These are phyloP conservation scores for Exophiala phaeomuriformis DNA, from an alignment of 2,329 filamentous ascomycete species.

Conservation along the genomic window DNA sequence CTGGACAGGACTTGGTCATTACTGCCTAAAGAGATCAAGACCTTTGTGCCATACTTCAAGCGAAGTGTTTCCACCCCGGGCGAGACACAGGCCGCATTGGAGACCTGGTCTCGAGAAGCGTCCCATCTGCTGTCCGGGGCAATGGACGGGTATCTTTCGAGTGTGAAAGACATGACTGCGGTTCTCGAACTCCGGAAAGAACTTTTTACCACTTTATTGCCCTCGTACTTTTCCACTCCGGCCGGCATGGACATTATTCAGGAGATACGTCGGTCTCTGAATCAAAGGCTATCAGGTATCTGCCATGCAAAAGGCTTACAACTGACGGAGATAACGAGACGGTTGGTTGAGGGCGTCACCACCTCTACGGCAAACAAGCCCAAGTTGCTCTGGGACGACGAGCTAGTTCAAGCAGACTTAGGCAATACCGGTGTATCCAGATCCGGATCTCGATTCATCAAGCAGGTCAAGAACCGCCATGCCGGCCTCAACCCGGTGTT, in stretches of 20 bases:
- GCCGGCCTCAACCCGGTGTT: slow-evolving; percentile 15
- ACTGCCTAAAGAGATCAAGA: slow-evolving; percentile 73
- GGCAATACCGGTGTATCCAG: slow-evolving; percentile 2
- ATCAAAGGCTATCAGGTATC: slow-evolving; percentile 40
- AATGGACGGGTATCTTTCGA: slow-evolving; percentile 52
- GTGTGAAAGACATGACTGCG: slow-evolving; percentile 58
- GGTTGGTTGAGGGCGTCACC: slow-evolving; percentile 1
- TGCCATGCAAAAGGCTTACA: slow-evolving; percentile 9
- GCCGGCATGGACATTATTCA: slow-evolving; percentile 57
- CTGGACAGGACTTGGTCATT: slow-evolving; percentile 71
- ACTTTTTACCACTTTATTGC: slow-evolving; percentile 68
- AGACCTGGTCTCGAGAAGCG: slow-evolving; percentile 56
- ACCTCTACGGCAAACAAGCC: not conserved
- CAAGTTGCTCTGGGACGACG: slow-evolving; percentile 20
- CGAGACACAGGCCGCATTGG: slow-evolving; percentile 55
- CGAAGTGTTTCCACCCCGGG: slow-evolving; percentile 64
- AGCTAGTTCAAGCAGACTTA: slow-evolving; percentile 11
- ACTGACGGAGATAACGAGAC: slow-evolving; percentile 11
- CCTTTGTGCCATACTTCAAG: slow-evolving; percentile 80
- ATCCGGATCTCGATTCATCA: slow-evolving; percentile 7
- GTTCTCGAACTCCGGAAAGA: slow-evolving; percentile 63
- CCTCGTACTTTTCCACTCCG: slow-evolving; percentile 56
- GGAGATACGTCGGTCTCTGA: slow-evolving; percentile 61
- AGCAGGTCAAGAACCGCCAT: slow-evolving; percentile 18
- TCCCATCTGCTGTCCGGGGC: slow-evolving; percentile 56